Evolutionary conservation across 495 filamentous ascomycete species (phyloP).

Genomic region (Xylaria curta): DNA sequence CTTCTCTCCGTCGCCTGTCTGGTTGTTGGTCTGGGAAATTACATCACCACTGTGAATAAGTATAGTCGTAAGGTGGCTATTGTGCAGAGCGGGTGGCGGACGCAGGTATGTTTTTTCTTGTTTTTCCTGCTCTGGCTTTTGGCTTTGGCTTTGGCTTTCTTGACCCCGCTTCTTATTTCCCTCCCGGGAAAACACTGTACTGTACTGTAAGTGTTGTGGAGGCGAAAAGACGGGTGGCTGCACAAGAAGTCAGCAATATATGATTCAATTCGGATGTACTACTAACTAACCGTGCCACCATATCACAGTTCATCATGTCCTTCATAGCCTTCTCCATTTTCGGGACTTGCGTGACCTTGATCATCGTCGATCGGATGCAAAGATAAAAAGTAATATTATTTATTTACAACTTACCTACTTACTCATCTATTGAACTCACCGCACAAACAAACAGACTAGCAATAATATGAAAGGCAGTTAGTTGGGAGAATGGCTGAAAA

Average conservation of each 20-base stretch:
- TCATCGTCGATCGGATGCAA: slow-evolving; percentile 43
- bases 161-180: background rate
- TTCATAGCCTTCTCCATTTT: slow-evolving; percentile 81
- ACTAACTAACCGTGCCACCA: background rate
- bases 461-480: background rate
- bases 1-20: slow-evolving; percentile 76
- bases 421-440: background rate
- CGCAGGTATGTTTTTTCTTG: slow-evolving; percentile 57
- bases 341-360: slow-evolving; percentile 69
- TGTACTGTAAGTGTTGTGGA: too few relatives aligned
- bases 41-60: slow-evolving; percentile 83
- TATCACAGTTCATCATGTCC: slow-evolving; percentile 61
- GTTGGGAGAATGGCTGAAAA: background rate
- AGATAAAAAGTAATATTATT: background rate
- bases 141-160: background rate
- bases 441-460: background rate
- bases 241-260: background rate
- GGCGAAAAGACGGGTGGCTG: too few relatives aligned
- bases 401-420: background rate
- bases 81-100: slow-evolving; percentile 94
- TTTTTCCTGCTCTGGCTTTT: too few relatives aligned
- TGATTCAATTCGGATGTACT: background rate
- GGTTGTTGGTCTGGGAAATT: slow-evolving; percentile 79
- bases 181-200: too few relatives aligned
- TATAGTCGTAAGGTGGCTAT: slow-evolving; percentile 80